Evolutionary conservation across 306 rosid species (phyloP), one percentile per base, ranked within the genome.

Genomic region (Quercus bicolor): DNA sequence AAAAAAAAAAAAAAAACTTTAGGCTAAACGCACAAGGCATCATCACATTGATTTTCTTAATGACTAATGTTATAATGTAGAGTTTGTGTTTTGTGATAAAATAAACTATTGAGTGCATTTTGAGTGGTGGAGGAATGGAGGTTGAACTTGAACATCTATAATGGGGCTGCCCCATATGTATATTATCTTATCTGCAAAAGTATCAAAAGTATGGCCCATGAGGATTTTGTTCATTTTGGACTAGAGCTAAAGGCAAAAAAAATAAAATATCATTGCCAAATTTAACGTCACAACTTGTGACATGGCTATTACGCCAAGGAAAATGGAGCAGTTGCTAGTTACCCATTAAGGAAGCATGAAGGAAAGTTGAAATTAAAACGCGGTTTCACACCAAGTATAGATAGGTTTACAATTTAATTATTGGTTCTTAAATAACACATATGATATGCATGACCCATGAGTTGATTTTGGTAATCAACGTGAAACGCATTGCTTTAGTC

Each of bases 181-280:
- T 7, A 8, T 37, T 37, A 37, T 61, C 51, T 3, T 9, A 51
- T 75, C 62, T 51, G 20, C 12, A 55, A 72, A 72, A 56, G 54
- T 20, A 15, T 83, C 68, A 78, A 56, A 59, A 21, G 13, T 59
- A 7, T 78, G 85, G 78, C 79, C 84, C 83, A 79, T 73, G 1
- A 21, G 70, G 37, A 75, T 70, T 75, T 75, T 59, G 2, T 23
- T 5, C 26, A 62, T 61, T 48, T 48, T 10, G 53, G 53, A 10
- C 15, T 71, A 70, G 79, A 74, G 59, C n/a, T 56, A 48, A 48
- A 57, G 72, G 73, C 76, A 51, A 72, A 82, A 78, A 78, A 64
- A 0, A 56, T 37, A 37, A 37, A 37, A 37, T 37, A 33, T 60
- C 51, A 7, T 65, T 56, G 78, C 34, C 37, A 31, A 54, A 59